Evolutionary conservation across 306 rosid species (phyloP), one percentile per base, ranked within the genome.

Genomic region (Hippophae tibetana): DNA sequence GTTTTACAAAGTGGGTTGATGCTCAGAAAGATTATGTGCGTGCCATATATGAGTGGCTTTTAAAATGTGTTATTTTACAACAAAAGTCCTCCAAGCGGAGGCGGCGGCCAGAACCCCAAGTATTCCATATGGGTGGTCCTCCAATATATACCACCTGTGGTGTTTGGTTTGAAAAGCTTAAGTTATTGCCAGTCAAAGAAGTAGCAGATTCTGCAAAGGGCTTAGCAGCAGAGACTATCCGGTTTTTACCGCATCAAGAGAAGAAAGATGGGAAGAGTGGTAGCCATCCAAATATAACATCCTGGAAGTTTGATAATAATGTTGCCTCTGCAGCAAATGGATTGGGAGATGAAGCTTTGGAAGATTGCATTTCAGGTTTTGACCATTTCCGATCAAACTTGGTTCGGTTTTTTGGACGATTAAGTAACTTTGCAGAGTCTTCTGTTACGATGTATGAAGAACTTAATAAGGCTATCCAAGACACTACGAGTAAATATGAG

Each of bases 11-110:
- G 79, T 93, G 96, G 97, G 72, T 86, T 25, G 79, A 67, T 56
- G 95, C 99, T 64, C 99, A 93, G 68, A 80, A 69, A 79, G 80
- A 60, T 26, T 93, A 93, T 60, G 70, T 93, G 43, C 76, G 77
- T 68, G 79, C 86, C 55, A 78, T 88, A 69, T 62, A 73, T 31
- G 86, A 80, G 26, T 93, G 99, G 99, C 86, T 93, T 62, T 26
- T 42, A 52, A 88, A 80, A 84, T 93, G 99, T 10, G 89, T 82
- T 40, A 52, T 62, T 42, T 52, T 62, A 31, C 67, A 76, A 46
- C 81, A 77, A 64, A 83, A 74, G 63, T 56, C 81, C 65, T 47
- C 81, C 60, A 93, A 56, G 69, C 78, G 87, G 74, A 88, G 74
- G 69, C 68, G 75, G 64, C 68, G 64, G 69, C 8, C 43, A 5